These are phyloP conservation scores for Effrenium voratum DNA, from an alignment of 73 alveolate genomes.

Conservation along the genomic window DNA sequence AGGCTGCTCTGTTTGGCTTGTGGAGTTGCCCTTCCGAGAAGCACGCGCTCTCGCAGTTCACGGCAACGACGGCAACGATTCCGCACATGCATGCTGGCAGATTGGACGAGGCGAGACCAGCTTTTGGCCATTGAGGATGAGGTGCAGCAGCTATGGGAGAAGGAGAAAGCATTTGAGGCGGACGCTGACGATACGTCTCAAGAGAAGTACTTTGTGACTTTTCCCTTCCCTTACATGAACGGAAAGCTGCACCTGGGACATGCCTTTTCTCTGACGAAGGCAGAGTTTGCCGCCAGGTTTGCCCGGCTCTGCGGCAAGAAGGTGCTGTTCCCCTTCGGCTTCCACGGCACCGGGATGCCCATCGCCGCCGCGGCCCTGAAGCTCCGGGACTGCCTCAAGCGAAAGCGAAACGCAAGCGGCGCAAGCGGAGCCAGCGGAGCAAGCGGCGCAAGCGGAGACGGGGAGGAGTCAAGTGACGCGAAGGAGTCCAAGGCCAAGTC, in stretches of 20 bases:
- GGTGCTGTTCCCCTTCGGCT: conserved; percentile 99
- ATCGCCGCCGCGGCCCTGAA: conserved; percentile 99
- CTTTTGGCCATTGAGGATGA: conserved; percentile 40
- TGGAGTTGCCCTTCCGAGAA: too few relatives aligned
- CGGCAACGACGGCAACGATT: too few relatives aligned
- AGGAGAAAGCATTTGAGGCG: conserved; percentile 38
- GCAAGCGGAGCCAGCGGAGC: neutral
- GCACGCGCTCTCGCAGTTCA: too few relatives aligned
- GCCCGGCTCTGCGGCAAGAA: conserved; percentile 98
- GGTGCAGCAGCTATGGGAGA: conserved; percentile 91
- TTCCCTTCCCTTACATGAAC: conserved; percentile 99
- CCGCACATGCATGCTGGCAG: too few relatives aligned
- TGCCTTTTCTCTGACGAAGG: conserved; percentile 98
- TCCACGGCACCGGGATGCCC: conserved; percentile 99
- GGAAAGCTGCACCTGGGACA: conserved; percentile 99
- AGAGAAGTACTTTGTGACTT: conserved; percentile 97
- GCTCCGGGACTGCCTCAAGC: conserved; percentile 96
- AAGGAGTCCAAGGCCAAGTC: conserved; percentile 70
- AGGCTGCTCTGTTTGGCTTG: too few relatives aligned
- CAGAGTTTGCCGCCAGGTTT: conserved; percentile 99
- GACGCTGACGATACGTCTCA: conserved; percentile 20
- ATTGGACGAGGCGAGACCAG: conserved; percentile 92
- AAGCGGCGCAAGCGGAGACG: neutral
- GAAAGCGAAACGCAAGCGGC: neutral
- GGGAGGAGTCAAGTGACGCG: too few relatives aligned